Evolutionary conservation across 2,329 filamentous ascomycete species (phyloP), one percentile per base, ranked within the genome.

Genomic region (Diaporthe velutina): DNA sequence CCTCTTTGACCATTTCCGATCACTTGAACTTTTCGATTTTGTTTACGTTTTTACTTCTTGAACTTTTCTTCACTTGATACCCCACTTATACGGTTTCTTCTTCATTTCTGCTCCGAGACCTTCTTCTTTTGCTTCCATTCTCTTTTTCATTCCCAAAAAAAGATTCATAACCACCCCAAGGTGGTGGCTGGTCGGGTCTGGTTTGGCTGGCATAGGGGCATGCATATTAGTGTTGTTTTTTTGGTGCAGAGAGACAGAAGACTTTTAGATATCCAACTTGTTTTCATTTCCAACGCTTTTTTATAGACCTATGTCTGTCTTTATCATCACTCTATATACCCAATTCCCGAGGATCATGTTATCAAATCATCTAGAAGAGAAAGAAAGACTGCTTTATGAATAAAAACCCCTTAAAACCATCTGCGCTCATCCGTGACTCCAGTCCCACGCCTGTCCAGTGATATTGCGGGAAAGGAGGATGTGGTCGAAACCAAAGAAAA

Each of bases 231-330:
- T 22, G 33, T 38, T 52, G 12, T 9, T 40, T 38, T 25, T 38
- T 25, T 54, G n/a, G n/a, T 28, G 30, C 17, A n/a, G 48, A 28
- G 48, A 72, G 40, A 54, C n/a, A 52, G 38, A 61, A 61, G 35
- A n/a, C 8, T 28, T 67, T 52, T 67, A 67, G 64, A 67, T 67
- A 67, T 67, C 45, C 64, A 67, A 10, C 13, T 10, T 35, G 28
- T 48, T 70, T 70, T 72, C 28, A 6, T 30, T 55, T 54, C 17
- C 33, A 10, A 61, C 22, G 22, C 60, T 30, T 40, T 12, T 72
- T n/a, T 30, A 72, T 72, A 64, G 57, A 72, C 70, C 64, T 67
- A 33, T 71, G 70, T 61, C 70, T 72, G 70, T 72, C 70, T 10
- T 64, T 72, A 64, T 71, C 70, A 40, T 38, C 28, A 67, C 42